Base-by-base conservation (phyloP, 2,329 filamentous ascomycete genomes). In the Penicillium sp. region DNA sequence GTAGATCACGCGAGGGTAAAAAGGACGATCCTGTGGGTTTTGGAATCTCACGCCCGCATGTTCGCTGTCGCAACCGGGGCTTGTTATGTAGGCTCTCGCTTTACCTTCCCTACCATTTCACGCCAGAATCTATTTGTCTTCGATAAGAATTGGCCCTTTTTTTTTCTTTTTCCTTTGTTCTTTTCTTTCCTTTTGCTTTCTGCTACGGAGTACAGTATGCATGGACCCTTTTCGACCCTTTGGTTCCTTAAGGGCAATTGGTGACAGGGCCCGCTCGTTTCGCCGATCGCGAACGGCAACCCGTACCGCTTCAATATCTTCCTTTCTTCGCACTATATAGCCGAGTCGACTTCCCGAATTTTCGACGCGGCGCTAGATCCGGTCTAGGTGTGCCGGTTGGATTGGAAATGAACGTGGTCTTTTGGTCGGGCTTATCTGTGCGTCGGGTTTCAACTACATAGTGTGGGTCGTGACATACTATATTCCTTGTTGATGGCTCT, bases 1-100 rank as follows among this genome's bases (percentile, higher is more conserved):
- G 46, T 27, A 57, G 49, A 60, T 59, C 52, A 56, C 53, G 50
- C 53, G 58, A 50, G 47, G 41, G 40, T 45, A 47, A 42, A 46
- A 46, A 45, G 15, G 43, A 35, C 38, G 38, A 53, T 47, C 46
- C 41, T 24, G 47, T 27, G 46, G 35, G 46, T 52, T 51, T 32
- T 46, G 49, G 37, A 32, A 46, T 52, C 44, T 41, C 24, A 41
- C 44, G 48, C 41, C 40, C 43, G 28, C 45, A 45, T 46, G 44
- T 50, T 53, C 42, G 48, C 51, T 52, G 48, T 53, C 44, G 55
- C 53, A 45, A 50, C 47, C 42, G 51, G 55, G 37, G 35, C 25
- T 25, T 42, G 23, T 43, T 55, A 35, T 49, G 43, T 33, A 43
- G 46, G 40, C 44, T 31, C 50, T 59, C 57, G 57, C 49, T 45